Percentiles rank a stretch among this genome's conserved stretches.
These are phyloP conservation scores for Cystofilobasidium bisporidii DNA, from an alignment of 768 basidiomycete genomes.

Conservation along the genomic window DNA sequence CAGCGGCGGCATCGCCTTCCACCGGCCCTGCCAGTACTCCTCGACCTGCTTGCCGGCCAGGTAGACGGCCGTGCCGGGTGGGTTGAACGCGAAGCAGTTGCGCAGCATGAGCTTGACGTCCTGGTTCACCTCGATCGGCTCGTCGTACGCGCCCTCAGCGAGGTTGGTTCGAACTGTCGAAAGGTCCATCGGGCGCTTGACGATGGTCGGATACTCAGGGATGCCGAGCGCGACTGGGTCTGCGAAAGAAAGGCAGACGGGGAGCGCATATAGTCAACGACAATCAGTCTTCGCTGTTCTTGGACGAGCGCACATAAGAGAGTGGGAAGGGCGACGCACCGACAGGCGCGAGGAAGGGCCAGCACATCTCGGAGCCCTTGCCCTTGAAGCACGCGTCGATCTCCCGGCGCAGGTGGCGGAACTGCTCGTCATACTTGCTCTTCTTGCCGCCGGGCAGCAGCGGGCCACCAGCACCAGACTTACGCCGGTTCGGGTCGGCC, in stretches of 20 bases:
- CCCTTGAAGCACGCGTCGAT: conserved; percentile 59
- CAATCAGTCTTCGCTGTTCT: no score
- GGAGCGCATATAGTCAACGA: no score
- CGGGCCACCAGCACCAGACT: conserved; percentile 29
- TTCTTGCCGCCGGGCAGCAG: conserved; percentile 17
- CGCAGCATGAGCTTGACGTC: conserved; percentile 92
- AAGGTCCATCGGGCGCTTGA: conserved; percentile 95
- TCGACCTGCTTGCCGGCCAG: conserved; percentile 77
- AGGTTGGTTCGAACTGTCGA: conserved; percentile 79
- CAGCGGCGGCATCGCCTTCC: conserved; percentile 59
- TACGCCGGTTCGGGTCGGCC: conserved; percentile 50
- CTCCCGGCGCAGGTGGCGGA: conserved; percentile 69
- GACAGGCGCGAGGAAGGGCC: conserved; percentile 88
- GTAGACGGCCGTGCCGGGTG: conserved; percentile 74
- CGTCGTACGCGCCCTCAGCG: conserved; percentile 62
- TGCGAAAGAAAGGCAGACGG: conserved; percentile 35
- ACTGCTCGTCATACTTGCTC: conserved; percentile 63
- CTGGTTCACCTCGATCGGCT: conserved; percentile 68
- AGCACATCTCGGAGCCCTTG: conserved; percentile 59
- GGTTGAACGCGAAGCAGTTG: conserved; percentile 89
- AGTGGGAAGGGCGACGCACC: conserved; percentile 48
- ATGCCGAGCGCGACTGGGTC: conserved; percentile 70
- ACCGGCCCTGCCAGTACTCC: conserved; percentile 83
- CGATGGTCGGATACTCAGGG: conserved; percentile 72
- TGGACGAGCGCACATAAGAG: background rate